These are phyloP conservation scores for Leishmania guyanensis DNA, from an alignment of 208 protist genomes.

Conservation along the genomic window DNA sequence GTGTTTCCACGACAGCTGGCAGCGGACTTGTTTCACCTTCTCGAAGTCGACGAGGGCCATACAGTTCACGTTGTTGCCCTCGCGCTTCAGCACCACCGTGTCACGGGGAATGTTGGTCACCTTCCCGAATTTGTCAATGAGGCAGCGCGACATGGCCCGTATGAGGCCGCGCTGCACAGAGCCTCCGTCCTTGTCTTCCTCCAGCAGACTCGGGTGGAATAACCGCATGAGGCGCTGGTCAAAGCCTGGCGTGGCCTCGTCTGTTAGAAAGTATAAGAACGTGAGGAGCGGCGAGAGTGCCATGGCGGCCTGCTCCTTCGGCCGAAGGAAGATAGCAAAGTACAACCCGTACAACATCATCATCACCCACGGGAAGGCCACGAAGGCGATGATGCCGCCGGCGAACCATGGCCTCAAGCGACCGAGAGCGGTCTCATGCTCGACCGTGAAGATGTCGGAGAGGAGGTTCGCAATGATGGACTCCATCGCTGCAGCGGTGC, in stretches of 20 bases:
- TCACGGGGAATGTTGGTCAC: slow-evolving; percentile 53
- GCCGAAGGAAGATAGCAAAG: slow-evolving; percentile 54
- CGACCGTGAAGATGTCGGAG: slow-evolving; percentile 20
- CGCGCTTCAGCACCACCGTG: slow-evolving; percentile 48
- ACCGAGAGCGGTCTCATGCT: slow-evolving; percentile 18
- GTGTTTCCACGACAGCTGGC: slow-evolving; percentile 66
- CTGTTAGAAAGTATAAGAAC: slow-evolving; percentile 74
- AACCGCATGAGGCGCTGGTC: slow-evolving; percentile 73
- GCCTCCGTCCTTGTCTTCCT: slow-evolving; percentile 30
- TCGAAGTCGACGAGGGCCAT: slow-evolving; percentile 86
- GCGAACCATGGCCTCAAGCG: slow-evolving; percentile 23
- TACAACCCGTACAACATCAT: slow-evolving; percentile 43
- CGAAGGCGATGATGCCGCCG: slow-evolving; percentile 23
- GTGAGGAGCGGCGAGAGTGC: slow-evolving; percentile 58
- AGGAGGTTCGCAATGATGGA: slow-evolving; percentile 21
- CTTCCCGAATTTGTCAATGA: slow-evolving; percentile 56
- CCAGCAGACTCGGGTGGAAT: slow-evolving; percentile 73
- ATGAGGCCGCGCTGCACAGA: slow-evolving; percentile 69
- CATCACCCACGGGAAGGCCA: slow-evolving; percentile 49
- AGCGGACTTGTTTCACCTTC: slow-evolving; percentile 57
- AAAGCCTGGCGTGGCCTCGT: slow-evolving; percentile 66
- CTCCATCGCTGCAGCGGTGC: slow-evolving; percentile 3
- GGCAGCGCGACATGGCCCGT: slow-evolving; percentile 79
- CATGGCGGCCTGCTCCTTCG: slow-evolving; percentile 31
- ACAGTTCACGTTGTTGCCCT: slow-evolving; percentile 59